A percentile compares a stretch with the other conserved stretches of the same genome.
These are phyloP conservation scores for Ophiostoma ips DNA, from an alignment of 2,329 filamentous ascomycete genomes.

Conservation along the genomic window DNA sequence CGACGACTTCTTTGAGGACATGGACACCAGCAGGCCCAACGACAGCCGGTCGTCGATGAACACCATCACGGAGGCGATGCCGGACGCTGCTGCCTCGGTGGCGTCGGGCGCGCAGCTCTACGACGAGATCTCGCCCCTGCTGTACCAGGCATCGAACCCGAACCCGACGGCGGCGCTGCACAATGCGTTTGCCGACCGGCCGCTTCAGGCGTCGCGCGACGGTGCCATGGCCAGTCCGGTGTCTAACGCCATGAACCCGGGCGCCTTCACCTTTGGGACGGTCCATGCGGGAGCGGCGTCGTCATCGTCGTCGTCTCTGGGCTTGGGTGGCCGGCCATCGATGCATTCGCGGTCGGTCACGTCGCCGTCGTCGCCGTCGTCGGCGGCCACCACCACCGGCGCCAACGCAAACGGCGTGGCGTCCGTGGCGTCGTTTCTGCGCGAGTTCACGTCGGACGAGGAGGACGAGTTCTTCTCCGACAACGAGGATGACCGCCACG, in stretches of 20 bases:
- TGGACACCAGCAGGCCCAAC: conserved; percentile 42
- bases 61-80: conserved; percentile 50
- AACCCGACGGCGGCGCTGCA: conserved; percentile 71
- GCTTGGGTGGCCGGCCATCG: conserved; percentile 38
- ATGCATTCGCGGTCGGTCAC: conserved; percentile 76
- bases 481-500: conserved; percentile 45
- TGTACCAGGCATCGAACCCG: conserved; percentile 70
- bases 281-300: neutral
- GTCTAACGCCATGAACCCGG: conserved; percentile 46
- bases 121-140: conserved; percentile 80
- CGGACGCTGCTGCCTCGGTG: conserved; percentile 38
- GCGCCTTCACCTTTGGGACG: conserved; percentile 31
- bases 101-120: conserved; percentile 74
- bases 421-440: conserved; percentile 51
- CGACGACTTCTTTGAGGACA: conserved; percentile 70
- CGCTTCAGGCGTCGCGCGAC: conserved; percentile 47
- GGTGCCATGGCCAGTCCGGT: conserved; percentile 26
- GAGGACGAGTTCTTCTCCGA: conserved; percentile 76
- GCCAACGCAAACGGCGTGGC: conserved; percentile 38
- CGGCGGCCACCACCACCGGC: neutral
- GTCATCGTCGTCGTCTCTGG: conserved; percentile 11
- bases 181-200: conserved; percentile 70
- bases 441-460: conserved; percentile 60
- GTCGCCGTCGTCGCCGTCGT: conserved; percentile 49
- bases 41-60: conserved; percentile 44